Conservation (phyloP, 1,284 basidiomycete species). For the Ceratobasidium sp. region DNA sequence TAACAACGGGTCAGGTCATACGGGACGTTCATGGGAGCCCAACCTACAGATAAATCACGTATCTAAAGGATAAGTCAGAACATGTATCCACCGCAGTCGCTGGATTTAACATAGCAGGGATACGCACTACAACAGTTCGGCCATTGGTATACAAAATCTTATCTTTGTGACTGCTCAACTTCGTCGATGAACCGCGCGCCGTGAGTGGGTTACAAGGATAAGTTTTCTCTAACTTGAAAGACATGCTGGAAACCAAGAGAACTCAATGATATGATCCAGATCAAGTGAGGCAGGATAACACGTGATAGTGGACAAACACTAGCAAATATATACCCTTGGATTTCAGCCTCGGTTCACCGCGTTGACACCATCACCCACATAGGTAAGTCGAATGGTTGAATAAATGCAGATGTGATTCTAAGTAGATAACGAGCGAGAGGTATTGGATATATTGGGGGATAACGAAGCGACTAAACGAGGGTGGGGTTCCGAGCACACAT, state of each 20-base stretch:
- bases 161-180: constrained; percentile 82
- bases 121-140: constrained; percentile 79
- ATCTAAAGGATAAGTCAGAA: constrained; percentile 53
- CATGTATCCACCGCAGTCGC: constrained; percentile 10
- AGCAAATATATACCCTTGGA: neutral
- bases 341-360: neutral
- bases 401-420: constrained; percentile 9
- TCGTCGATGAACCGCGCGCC: constrained; percentile 76
- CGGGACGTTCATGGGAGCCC: neutral
- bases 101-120: neutral
- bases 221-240: constrained; percentile 18
- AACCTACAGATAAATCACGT: constrained; percentile 63
- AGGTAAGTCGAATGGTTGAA: neutral
- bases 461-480: constrained; percentile 31
- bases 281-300: neutral
- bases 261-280: neutral
- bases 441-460: constrained; percentile 34
- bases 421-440: constrained; percentile 12
- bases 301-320: neutral
- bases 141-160: constrained; percentile 90
- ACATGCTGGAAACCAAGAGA: constrained; percentile 19
- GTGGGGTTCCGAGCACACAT: constrained; percentile 36
- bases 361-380: neutral
- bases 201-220: constrained; percentile 82
- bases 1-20: constrained; percentile 46